phyloP scores from a whole-genome alignment of 257 asterid genomes.

The Schizonepeta tenuifolia region DNA sequence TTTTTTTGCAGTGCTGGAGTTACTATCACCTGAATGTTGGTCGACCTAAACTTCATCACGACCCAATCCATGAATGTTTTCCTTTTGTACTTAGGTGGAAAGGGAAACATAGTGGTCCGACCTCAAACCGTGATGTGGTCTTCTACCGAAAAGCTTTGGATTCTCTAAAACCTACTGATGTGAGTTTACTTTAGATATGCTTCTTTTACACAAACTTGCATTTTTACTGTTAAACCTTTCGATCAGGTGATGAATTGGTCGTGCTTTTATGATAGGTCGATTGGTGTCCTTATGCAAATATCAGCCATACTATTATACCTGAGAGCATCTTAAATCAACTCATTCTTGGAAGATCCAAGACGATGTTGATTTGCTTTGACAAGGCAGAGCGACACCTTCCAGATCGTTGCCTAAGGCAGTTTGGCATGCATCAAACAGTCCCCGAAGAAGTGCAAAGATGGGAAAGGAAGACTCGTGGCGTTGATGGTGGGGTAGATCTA shows the following conservation, averaged over 20 bases:
- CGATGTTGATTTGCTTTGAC: constrained; percentile 93
- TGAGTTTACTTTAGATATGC: constrained; percentile 29
- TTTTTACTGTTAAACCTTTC: constrained; percentile 11
- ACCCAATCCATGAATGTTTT: constrained; percentile 91
- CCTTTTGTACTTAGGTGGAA: constrained; percentile 98
- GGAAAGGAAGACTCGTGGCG: constrained; percentile 99
- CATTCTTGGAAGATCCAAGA: constrained; percentile 90
- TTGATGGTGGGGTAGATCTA: constrained; percentile 90
- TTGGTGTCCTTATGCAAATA: constrained; percentile 94
- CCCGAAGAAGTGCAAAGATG: constrained; percentile 83
- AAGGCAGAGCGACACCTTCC: constrained; percentile 98
- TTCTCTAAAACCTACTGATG: constrained; percentile 41
- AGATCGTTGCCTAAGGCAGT: constrained; percentile 92
- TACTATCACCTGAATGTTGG: constrained; percentile 91
- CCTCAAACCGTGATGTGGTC: constrained; percentile 91
- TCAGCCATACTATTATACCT: constrained; percentile 84
- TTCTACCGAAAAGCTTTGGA: constrained; percentile 80
- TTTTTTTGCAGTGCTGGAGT: constrained; percentile 93
- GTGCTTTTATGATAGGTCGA: constrained; percentile 57
- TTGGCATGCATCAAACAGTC: constrained; percentile 82
- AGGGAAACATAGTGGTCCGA: constrained; percentile 95
- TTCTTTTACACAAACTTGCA: neutral
- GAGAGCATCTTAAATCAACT: constrained; percentile 71
- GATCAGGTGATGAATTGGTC: constrained; percentile 10
- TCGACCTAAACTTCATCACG: constrained; percentile 88